Evolutionary conservation across 2,329 filamentous ascomycete species (phyloP).

Genomic region (Dothiorella sarmentorum): DNA sequence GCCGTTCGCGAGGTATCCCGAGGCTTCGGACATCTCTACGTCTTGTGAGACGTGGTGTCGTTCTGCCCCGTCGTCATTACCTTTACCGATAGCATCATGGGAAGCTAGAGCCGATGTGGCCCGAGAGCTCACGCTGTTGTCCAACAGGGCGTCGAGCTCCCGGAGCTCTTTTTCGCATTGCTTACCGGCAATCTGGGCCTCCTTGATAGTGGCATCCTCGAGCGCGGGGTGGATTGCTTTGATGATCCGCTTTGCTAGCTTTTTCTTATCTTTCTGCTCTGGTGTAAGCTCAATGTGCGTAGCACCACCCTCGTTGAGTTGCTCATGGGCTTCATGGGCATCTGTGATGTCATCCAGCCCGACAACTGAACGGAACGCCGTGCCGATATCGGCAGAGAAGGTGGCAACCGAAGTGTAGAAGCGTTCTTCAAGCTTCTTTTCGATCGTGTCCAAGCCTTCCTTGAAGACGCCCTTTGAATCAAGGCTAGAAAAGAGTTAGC

Average conservation of each 20-base stretch:
- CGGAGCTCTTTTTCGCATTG: slow-evolving; percentile 63
- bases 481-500: slow-evolving; percentile 25
- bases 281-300: slow-evolving; percentile 43
- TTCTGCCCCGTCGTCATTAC: slow-evolving; percentile 14
- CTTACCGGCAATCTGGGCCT: slow-evolving; percentile 74
- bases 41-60: slow-evolving; percentile 8
- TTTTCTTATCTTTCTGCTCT: slow-evolving; percentile 77
- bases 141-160: slow-evolving; percentile 71
- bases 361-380: slow-evolving; percentile 54
- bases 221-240: slow-evolving; percentile 76
- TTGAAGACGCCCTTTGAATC: slow-evolving; percentile 54
- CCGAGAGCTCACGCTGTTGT: slow-evolving; percentile 58
- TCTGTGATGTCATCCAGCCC: slow-evolving; percentile 45
- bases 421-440: slow-evolving; percentile 52
- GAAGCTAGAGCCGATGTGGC: slow-evolving; percentile 42
- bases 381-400: slow-evolving; percentile 58
- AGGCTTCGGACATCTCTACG: slow-evolving; percentile 14
- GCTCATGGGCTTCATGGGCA: slow-evolving; percentile 40
- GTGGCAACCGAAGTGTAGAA: slow-evolving; percentile 58
- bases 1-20: slow-evolving; percentile 9
- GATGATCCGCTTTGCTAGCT: slow-evolving; percentile 83
- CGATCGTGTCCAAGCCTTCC: slow-evolving; percentile 52
- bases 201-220: slow-evolving; percentile 71
- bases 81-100: slow-evolving; percentile 26
- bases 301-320: slow-evolving; percentile 38